A percentile compares a stretch with the other conserved stretches of the same genome.
Evolutionary conservation across 768 basidiomycete genomes (phyloP).

Genomic region (Grammothele lineata): DNA sequence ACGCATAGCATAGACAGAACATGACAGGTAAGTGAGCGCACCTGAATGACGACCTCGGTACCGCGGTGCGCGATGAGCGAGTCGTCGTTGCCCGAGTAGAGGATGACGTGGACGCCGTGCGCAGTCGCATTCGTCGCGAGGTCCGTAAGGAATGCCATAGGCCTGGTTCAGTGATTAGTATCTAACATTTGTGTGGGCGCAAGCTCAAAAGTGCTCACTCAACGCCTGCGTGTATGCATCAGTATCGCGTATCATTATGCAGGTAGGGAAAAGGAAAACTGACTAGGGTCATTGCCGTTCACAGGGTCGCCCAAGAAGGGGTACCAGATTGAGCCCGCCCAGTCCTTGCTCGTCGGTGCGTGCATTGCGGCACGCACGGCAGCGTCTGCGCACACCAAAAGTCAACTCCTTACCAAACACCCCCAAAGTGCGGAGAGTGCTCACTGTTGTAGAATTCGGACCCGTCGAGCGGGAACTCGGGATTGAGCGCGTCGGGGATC

Average conservation of each 20-base stretch:
- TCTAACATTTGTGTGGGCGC: background rate
- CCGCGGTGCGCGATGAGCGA: slow-evolving; percentile 58
- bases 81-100: slow-evolving; percentile 71
- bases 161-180: slow-evolving; percentile 29
- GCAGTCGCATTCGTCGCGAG: slow-evolving; percentile 62
- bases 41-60: slow-evolving; percentile 58
- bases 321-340: slow-evolving; percentile 29
- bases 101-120: slow-evolving; percentile 45
- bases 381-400: slow-evolving; percentile 38
- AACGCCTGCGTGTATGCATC: slow-evolving; percentile 21
- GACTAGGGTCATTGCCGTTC: slow-evolving; percentile 30
- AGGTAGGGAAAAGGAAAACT: slow-evolving; percentile 7
- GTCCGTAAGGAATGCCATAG: slow-evolving; percentile 60
- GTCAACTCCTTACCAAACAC: too few relatives aligned
- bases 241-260: background rate
- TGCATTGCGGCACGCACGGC: slow-evolving; percentile 58
- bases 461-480: slow-evolving; percentile 46
- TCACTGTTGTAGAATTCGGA: slow-evolving; percentile 60
- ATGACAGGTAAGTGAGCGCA: slow-evolving; percentile 17
- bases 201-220: slow-evolving; percentile 27
- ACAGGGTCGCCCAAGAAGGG: slow-evolving; percentile 24
- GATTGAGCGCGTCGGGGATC: slow-evolving; percentile 34
- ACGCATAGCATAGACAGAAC: background rate
- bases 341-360: slow-evolving; percentile 57
- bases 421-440: slow-evolving; percentile 7